Evolutionary conservation across 2,329 filamentous ascomycete genomes (phyloP).

Genomic region (Colletotrichum tofieldiae): DNA sequence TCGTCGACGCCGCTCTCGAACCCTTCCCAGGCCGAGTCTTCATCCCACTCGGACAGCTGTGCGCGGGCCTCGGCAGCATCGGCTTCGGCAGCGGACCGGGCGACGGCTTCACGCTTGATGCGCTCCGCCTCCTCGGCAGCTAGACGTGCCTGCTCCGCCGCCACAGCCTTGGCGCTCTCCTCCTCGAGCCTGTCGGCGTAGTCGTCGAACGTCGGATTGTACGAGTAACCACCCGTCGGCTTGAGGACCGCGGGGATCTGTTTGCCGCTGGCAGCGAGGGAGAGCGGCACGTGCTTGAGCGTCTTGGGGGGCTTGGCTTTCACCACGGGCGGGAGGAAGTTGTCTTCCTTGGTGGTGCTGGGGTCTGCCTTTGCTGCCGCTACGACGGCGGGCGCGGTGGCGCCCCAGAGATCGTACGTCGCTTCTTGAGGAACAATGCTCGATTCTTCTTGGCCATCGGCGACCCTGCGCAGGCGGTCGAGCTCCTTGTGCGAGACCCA

Average conservation of each 20-base stretch:
- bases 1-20: slow-evolving; percentile 87
- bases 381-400: slow-evolving; percentile 52
- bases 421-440: slow-evolving; percentile 72
- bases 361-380: slow-evolving; percentile 52
- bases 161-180: slow-evolving; percentile 85
- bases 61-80: slow-evolving; percentile 80
- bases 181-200: slow-evolving; percentile 83
- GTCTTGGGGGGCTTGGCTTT: slow-evolving; percentile 82
- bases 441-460: slow-evolving; percentile 77
- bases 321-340: slow-evolving; percentile 78
- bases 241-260: slow-evolving; percentile 82
- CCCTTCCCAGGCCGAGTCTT: slow-evolving; percentile 93
- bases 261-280: slow-evolving; percentile 87
- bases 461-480: slow-evolving; percentile 81
- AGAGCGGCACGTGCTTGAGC: slow-evolving; percentile 82
- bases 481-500: slow-evolving; percentile 92
- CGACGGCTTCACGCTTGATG: slow-evolving; percentile 77
- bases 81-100: slow-evolving; percentile 79
- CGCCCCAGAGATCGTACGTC: slow-evolving; percentile 85
- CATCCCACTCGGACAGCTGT: slow-evolving; percentile 81
- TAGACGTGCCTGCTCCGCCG: slow-evolving; percentile 82
- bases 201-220: slow-evolving; percentile 91
- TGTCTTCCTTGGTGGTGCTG: slow-evolving; percentile 57
- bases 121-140: slow-evolving; percentile 77
- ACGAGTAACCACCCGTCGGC: slow-evolving; percentile 88